These are phyloP conservation scores for Candida saitoana DNA, from an alignment of 805 yeast genomes.

Conservation along the genomic window DNA sequence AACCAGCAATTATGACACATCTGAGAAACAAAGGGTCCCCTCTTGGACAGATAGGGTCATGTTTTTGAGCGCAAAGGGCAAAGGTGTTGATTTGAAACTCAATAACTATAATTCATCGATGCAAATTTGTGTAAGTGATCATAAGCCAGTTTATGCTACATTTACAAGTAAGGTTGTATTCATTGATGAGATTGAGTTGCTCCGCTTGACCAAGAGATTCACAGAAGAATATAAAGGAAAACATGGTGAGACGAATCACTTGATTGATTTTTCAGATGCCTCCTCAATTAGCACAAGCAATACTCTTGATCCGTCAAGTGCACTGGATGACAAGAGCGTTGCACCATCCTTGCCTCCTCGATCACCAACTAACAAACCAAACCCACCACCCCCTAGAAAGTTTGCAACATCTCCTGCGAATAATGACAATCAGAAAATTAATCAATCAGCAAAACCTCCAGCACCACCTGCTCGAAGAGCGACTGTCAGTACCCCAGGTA, in stretches of 20 bases:
- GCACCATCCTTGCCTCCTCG: slow-evolving; percentile 18
- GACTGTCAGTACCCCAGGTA: slow-evolving; percentile 3
- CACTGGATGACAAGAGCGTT: slow-evolving; percentile 26
- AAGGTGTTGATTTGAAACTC: slow-evolving; percentile 42
- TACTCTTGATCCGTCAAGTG: slow-evolving; percentile 27
- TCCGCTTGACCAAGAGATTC: slow-evolving; percentile 21
- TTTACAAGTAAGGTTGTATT: slow-evolving; percentile 63
- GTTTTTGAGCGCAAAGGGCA: slow-evolving; percentile 46
- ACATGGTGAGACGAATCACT: slow-evolving; percentile 15
- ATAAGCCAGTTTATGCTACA: slow-evolving; percentile 86
- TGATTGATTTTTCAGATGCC: slow-evolving; percentile 6
- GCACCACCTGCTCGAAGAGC: slow-evolving; percentile 8
- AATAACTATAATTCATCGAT: slow-evolving; percentile 65
- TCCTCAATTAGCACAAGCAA: slow-evolving; percentile 13
- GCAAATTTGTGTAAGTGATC: slow-evolving; percentile 69
- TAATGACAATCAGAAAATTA: slow-evolving; percentile 1
- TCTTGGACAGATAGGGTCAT: slow-evolving; percentile 97
- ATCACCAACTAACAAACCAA: slow-evolving; percentile 14
- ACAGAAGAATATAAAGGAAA: slow-evolving; percentile 28
- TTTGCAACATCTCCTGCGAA: slow-evolving; percentile 13
- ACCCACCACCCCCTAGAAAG: slow-evolving; percentile 19
- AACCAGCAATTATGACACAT: slow-evolving; percentile 74
- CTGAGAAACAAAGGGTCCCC: slow-evolving; percentile 89
- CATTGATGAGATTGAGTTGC: slow-evolving; percentile 46
- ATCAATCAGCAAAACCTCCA: slow-evolving; percentile 1